Evolutionary conservation across 164 flowering plant genomes (phyloP).

Genomic region (Dillenia turbinata): DNA sequence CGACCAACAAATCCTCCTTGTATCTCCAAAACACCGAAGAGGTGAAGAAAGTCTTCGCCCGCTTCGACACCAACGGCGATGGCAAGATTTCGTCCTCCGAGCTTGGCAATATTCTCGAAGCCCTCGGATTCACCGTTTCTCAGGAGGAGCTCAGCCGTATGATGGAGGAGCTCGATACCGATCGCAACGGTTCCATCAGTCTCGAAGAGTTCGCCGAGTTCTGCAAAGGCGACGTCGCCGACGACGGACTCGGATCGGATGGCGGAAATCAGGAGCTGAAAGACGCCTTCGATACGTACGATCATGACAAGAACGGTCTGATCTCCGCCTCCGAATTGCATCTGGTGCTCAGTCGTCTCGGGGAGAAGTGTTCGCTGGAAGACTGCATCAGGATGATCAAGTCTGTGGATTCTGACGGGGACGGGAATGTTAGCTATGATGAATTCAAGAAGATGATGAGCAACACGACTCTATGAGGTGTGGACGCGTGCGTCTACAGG

Average conservation of each 20-base stretch:
- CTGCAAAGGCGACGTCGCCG: slow-evolving; percentile 1
- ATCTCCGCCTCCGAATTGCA: slow-evolving; percentile 63
- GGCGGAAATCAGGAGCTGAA: slow-evolving; percentile 24
- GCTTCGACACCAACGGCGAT: slow-evolving; percentile 27
- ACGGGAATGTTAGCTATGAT: slow-evolving; percentile 53
- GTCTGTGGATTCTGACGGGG: slow-evolving; percentile 62
- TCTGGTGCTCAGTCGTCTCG: slow-evolving; percentile 41
- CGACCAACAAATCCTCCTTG: background rate
- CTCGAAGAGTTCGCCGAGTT: slow-evolving; percentile 29
- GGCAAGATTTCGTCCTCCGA: slow-evolving; percentile 18
- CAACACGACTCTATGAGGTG: no score
- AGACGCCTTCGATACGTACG: slow-evolving; percentile 66
- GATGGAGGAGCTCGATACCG: slow-evolving; percentile 27
- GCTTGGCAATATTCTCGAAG: slow-evolving; percentile 12
- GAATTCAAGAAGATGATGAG: slow-evolving; percentile 49
- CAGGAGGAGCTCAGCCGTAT: slow-evolving; percentile 16
- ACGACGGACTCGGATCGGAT: slow-evolving; percentile 11
- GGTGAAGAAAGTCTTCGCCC: slow-evolving; percentile 17
- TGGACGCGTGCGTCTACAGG: no score
- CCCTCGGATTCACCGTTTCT: slow-evolving; percentile 23
- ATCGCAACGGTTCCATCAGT: slow-evolving; percentile 22
- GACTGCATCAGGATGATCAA: slow-evolving; percentile 56
- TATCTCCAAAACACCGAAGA: slow-evolving; percentile 13
- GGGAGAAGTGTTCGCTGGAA: slow-evolving; percentile 43
- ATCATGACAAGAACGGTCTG: slow-evolving; percentile 52